phyloP scores from a whole-genome alignment of 352 stramenopile genomes.

The Pythium angustatum region DNA sequence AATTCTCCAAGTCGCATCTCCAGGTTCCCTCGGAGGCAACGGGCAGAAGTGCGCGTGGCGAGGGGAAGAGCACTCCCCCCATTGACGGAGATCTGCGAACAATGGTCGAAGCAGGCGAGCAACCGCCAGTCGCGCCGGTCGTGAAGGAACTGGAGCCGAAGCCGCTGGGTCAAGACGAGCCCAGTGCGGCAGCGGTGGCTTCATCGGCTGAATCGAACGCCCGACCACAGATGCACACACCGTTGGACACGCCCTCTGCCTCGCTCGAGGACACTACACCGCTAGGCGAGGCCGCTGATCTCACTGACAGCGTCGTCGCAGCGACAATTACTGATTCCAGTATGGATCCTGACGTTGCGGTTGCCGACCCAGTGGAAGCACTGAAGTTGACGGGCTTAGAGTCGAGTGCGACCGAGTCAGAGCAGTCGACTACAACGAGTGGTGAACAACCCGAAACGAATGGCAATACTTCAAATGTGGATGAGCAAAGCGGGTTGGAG shows the following conservation, averaged over 20 bases:
- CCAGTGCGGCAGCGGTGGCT: neutral
- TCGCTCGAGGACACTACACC: constrained; percentile 12
- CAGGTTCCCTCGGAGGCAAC: neutral
- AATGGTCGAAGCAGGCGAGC: constrained; percentile 23
- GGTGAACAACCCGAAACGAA: constrained; percentile 1
- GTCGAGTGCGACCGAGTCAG: neutral
- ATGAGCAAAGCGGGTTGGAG: neutral
- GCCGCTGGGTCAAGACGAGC: neutral
- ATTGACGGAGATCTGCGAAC: neutral
- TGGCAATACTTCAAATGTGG: neutral
- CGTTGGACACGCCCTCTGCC: constrained; percentile 16
- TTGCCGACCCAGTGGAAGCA: constrained; percentile 1
- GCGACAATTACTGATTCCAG: neutral
- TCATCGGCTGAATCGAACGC: neutral
- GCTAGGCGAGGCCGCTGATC: neutral
- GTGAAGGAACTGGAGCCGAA: constrained; percentile 11
- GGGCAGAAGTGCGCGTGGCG: neutral
- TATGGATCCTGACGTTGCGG: neutral
- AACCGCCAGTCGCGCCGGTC: constrained; percentile 11
- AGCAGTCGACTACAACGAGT: neutral
- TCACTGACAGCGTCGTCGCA: neutral
- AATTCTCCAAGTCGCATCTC: constrained; percentile 13
- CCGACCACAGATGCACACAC: neutral
- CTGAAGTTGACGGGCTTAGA: neutral
- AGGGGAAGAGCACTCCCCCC: neutral